phyloP scores from a whole-genome alignment of 768 basidiomycete species.

The Punctularia strigosozonata region DNA sequence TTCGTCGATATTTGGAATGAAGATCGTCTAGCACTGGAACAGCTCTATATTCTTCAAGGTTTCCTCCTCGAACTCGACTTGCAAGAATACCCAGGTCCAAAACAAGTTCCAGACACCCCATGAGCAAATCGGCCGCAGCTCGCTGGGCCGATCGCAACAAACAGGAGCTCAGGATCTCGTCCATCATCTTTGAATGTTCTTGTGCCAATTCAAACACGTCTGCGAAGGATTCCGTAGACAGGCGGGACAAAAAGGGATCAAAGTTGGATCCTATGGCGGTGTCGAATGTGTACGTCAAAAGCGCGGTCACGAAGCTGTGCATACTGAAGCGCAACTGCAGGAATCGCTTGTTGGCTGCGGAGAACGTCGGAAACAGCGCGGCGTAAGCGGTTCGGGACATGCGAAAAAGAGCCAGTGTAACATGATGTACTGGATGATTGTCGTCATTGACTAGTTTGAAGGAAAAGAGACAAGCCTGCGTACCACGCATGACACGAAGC shows the following conservation, averaged over 20 bases:
- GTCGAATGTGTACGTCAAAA: constrained; percentile 67
- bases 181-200: constrained; percentile 55
- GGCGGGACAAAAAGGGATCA: constrained; percentile 46
- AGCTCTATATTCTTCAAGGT: constrained; percentile 56
- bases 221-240: constrained; percentile 30
- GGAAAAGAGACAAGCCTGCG: constrained; percentile 6
- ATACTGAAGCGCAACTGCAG: constrained; percentile 65
- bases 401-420: constrained; percentile 52
- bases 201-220: constrained; percentile 66
- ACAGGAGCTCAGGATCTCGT: constrained; percentile 69
- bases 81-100: constrained; percentile 57
- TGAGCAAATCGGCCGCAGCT: constrained; percentile 51
- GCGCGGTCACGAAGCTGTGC: constrained; percentile 54
- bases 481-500: constrained; percentile 69
- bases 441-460: neutral
- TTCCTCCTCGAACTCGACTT: constrained; percentile 42
- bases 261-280: constrained; percentile 74
- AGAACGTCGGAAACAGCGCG: constrained; percentile 49
- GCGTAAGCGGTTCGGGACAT: constrained; percentile 33
- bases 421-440: constrained; percentile 46
- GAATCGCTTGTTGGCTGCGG: constrained; percentile 38
- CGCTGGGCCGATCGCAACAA: constrained; percentile 59
- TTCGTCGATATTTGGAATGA: too few species aligned
- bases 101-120: constrained; percentile 49
- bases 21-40: constrained; percentile 42